A percentile compares a stretch with the other conserved stretches of the same genome.
These are phyloP conservation scores for Lentinula novae-zelandiae DNA, from an alignment of 1,284 basidiomycete species.

Conservation along the genomic window DNA sequence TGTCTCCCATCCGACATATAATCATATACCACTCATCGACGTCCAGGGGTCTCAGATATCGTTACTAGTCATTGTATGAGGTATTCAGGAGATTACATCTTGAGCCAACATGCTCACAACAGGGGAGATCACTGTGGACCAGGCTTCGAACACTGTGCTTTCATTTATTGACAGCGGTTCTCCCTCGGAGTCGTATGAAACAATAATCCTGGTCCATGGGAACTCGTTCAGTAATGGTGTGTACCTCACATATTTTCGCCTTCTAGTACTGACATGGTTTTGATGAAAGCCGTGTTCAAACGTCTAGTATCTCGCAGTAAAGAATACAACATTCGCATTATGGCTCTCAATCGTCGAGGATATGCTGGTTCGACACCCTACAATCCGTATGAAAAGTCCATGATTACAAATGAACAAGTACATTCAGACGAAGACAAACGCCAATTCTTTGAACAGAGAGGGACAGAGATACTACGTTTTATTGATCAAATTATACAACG, in stretches of 20 bases:
- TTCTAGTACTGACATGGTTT: no score
- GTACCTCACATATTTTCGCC: neutral
- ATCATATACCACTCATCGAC: no score
- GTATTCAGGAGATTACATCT: neutral
- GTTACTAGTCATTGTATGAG: no score
- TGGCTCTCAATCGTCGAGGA: conserved; percentile 10
- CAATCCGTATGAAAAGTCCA: neutral
- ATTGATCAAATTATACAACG: conserved; percentile 12
- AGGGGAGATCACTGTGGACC: neutral
- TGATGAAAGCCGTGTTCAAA: conserved; percentile 1
- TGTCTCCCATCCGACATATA: no score
- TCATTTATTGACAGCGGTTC: conserved; percentile 5
- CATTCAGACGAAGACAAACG: neutral
- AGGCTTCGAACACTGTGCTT: neutral
- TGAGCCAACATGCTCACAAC: neutral
- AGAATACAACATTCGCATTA: conserved; percentile 11
- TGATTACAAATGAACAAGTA: neutral
- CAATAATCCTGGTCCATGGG: conserved; percentile 1
- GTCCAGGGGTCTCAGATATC: no score
- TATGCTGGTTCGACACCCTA: conserved; percentile 11
- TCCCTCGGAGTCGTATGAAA: neutral
- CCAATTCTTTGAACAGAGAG: conserved; percentile 2
- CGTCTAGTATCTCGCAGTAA: neutral
- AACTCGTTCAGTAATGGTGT: conserved; percentile 5
- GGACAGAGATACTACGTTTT: conserved; percentile 9